Percentiles rank a stretch among this genome's conserved stretches.
Conservation (phyloP, 768 basidiomycete species). For the Amanita exitialis region DNA sequence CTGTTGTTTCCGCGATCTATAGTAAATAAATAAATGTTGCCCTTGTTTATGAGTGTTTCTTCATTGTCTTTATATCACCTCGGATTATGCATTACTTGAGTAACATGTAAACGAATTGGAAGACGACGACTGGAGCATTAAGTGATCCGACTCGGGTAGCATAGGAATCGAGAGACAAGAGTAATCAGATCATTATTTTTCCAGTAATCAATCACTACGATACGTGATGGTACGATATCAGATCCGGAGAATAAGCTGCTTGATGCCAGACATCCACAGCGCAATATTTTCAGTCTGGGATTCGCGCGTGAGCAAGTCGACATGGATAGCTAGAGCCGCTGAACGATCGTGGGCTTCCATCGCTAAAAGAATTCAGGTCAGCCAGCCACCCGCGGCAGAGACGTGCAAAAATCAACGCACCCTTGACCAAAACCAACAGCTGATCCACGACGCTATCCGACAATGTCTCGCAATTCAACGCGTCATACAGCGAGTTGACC, state of each 20-base stretch:
- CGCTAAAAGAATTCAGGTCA: slow-evolving; percentile 32
- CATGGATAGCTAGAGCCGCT: slow-evolving; percentile 72
- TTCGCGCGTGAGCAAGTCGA: slow-evolving; percentile 73
- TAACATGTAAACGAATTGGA: too few relatives aligned
- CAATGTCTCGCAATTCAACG: slow-evolving; percentile 82
- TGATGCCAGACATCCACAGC: slow-evolving; percentile 82
- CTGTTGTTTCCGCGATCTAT: too few relatives aligned
- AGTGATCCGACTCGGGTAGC: too few relatives aligned
- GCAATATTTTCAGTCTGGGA: slow-evolving; percentile 79
- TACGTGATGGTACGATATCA: slow-evolving; percentile 15
- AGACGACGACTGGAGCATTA: too few relatives aligned
- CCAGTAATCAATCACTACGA: too few relatives aligned
- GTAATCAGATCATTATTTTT: too few relatives aligned
- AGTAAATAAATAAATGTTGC: too few relatives aligned
- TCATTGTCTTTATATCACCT: too few relatives aligned
- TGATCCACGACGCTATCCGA: slow-evolving; percentile 63
- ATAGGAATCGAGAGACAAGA: too few relatives aligned
- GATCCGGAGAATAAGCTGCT: slow-evolving; percentile 74
- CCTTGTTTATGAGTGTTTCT: too few relatives aligned
- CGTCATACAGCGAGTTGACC: slow-evolving; percentile 80
- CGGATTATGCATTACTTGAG: too few relatives aligned
- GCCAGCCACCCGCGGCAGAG: not conserved
- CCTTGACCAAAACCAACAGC: slow-evolving; percentile 60
- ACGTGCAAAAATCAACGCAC: slow-evolving; percentile 27
- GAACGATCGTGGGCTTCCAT: slow-evolving; percentile 75